Percentiles rank a stretch among this genome's conserved stretches.
Conservation (phyloP, 805 yeast genomes). For the Yarrowia hollandica region DNA sequence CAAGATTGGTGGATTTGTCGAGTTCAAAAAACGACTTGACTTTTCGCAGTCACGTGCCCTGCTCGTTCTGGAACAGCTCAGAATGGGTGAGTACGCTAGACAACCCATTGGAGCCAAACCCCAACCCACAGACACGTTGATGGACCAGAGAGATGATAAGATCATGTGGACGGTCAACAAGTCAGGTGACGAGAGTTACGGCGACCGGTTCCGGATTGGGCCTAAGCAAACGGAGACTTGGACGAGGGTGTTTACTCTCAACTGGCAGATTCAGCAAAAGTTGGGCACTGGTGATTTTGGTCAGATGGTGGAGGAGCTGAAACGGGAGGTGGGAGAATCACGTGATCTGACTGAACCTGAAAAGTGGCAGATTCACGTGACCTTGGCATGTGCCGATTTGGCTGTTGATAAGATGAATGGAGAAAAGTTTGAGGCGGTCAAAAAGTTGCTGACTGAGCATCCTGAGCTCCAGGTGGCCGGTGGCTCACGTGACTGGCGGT, state of each 20-base stretch:
- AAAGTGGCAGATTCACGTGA: slow-evolving; percentile 2
- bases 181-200: slow-evolving; percentile 38
- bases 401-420: slow-evolving; percentile 6
- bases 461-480: neutral
- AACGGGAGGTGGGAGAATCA: neutral
- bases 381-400: neutral
- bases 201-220: slow-evolving; percentile 37
- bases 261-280: slow-evolving; percentile 36
- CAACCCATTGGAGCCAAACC: slow-evolving; percentile 11
- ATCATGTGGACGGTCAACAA: slow-evolving; percentile 56
- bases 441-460: neutral
- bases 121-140: slow-evolving; percentile 32
- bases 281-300: slow-evolving; percentile 28
- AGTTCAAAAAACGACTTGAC: slow-evolving; percentile 43
- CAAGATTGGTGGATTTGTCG: slow-evolving; percentile 65
- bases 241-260: slow-evolving; percentile 44
- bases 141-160: slow-evolving; percentile 59
- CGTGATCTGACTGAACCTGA: neutral
- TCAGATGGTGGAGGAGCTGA: neutral
- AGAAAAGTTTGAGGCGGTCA: neutral
- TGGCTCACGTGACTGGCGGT: slow-evolving; percentile 36
- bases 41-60: slow-evolving; percentile 6
- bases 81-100: slow-evolving; percentile 18
- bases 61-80: slow-evolving; percentile 5
- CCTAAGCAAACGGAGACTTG: slow-evolving; percentile 38